Evolutionary conservation across 345 rosid genomes (phyloP).

Genomic region (Syzygium oleosum): DNA sequence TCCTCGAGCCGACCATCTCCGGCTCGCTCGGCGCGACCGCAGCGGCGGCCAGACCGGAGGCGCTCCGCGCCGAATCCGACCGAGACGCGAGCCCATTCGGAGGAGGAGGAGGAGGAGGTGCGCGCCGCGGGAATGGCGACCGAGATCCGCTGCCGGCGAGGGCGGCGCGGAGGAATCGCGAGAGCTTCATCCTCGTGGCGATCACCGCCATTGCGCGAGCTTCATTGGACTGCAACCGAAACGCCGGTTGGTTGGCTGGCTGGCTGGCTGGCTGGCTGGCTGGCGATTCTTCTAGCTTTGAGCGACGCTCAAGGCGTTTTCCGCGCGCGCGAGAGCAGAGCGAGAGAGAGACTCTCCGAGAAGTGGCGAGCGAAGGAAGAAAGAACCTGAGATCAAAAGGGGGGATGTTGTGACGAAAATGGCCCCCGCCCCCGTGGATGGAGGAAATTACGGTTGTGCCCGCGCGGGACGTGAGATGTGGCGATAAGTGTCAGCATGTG

Average conservation of each 20-base stretch:
- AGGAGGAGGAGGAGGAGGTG: not conserved
- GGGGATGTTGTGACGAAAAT: not conserved
- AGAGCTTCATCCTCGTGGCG: not conserved
- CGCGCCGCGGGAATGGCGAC: not conserved
- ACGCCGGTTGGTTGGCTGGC: not conserved
- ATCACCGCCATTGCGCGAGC: conserved; percentile 3
- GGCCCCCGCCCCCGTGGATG: not conserved
- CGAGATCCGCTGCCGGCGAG: not conserved
- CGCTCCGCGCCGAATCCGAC: not conserved
- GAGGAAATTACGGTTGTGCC: not conserved
- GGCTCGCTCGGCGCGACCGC: conserved; percentile 14
- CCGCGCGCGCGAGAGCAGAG: not conserved
- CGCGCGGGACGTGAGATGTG: not conserved
- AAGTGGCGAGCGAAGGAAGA: not conserved
- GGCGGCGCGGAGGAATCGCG: not conserved
- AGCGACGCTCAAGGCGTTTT: not conserved
- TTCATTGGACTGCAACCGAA: not conserved
- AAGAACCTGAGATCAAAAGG: too few species aligned
- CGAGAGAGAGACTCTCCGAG: not conserved
- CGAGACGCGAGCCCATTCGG: not conserved
- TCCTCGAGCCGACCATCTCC: conserved; percentile 15
- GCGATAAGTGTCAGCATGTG: not conserved
- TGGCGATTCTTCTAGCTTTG: not conserved
- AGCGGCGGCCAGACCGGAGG: conserved; percentile 22
- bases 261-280: not conserved